Evolutionary conservation across 2,329 filamentous ascomycete species (phyloP), one percentile per base, ranked within the genome.

Genomic region (Sarocladiaceae sp.): DNA sequence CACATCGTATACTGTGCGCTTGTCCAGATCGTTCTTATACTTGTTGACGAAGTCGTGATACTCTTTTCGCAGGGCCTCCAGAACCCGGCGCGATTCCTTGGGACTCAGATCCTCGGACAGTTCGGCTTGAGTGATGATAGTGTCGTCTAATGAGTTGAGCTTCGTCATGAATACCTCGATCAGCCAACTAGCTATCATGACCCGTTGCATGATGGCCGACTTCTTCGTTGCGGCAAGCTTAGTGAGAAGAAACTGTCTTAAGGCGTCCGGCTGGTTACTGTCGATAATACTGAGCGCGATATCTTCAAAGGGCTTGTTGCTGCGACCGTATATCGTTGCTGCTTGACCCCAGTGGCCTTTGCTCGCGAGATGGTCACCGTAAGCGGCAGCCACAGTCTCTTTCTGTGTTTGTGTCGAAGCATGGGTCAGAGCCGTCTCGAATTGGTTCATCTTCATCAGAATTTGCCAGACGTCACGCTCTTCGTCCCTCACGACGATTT

Each of bases 131-230:
- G 90, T 94, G 31, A 90, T 85, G 51, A 97, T 91, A 3, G 86
- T 90, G 63, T 98, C 93, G 58, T 98, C 93, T 3, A 98, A 74
- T 3, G 86, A 84, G 60, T 98, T 96, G 33, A 98, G 75, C 64
- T 95, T 96, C 4, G 89, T 87, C 89, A 98, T 98, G 64, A 91
- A 98, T 2, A 97, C 76, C 63, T 98, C 93, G 9, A 96, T 75
- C 33, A 98, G 76, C 93, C 93, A 98, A 52, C 85, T 90, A 2
- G 91, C 87, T 52, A 97, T 82, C 88, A 98, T 95, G 51, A 87
- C 85, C 47, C 91, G 76, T 64, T 98, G 93, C 90, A 98, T 98
- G 23, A 83, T 72, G 1, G 83, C 82, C 1, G 83, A 78, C 62
- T 90, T 95, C 62, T 89, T 95, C 58, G 89, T 82, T 1, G 79